These are phyloP conservation scores for Betula pendula DNA, from an alignment of 306 rosid genomes.

Conservation along the genomic window DNA sequence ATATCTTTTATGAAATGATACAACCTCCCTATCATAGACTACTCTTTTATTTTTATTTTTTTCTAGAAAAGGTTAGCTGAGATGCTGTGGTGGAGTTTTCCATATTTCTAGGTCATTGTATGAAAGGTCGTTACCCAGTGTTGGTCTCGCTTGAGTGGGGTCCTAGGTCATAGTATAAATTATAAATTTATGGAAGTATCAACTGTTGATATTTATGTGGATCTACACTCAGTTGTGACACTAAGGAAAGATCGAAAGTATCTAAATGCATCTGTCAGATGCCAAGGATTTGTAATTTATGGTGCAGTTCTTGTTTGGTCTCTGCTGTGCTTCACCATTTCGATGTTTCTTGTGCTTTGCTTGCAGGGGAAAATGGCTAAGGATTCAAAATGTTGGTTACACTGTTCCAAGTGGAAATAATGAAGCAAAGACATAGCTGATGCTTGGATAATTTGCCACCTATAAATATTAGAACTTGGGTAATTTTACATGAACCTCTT, in stretches of 20 bases:
- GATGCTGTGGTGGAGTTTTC: background rate
- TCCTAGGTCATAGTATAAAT: background rate
- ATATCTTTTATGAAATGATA: too few species aligned
- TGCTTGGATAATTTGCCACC: slow-evolving; percentile 3
- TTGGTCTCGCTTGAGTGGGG: background rate
- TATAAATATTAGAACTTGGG: slow-evolving; percentile 1
- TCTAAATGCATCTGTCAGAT: background rate
- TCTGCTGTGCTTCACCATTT: background rate
- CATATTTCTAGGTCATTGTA: background rate
- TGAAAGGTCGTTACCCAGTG: background rate
- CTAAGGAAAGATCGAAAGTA: background rate
- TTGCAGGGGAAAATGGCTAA: slow-evolving; percentile 40
- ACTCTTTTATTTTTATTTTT: too few species aligned
- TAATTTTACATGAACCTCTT: background rate
- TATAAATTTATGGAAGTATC: background rate
- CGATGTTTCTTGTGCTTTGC: slow-evolving; percentile 8
- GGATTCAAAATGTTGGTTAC: background rate
- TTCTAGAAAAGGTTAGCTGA: background rate
- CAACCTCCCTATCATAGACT: too few species aligned
- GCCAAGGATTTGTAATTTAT: background rate
- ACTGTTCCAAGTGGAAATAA: slow-evolving; percentile 17
- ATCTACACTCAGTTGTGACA: background rate
- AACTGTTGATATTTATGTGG: background rate
- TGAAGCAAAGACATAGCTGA: slow-evolving; percentile 2
- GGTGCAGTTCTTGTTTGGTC: background rate